Percentiles rank a stretch among this genome's conserved stretches.
phyloP scores from a whole-genome alignment of 345 rosid genomes.

The Melastoma malabathricum region DNA sequence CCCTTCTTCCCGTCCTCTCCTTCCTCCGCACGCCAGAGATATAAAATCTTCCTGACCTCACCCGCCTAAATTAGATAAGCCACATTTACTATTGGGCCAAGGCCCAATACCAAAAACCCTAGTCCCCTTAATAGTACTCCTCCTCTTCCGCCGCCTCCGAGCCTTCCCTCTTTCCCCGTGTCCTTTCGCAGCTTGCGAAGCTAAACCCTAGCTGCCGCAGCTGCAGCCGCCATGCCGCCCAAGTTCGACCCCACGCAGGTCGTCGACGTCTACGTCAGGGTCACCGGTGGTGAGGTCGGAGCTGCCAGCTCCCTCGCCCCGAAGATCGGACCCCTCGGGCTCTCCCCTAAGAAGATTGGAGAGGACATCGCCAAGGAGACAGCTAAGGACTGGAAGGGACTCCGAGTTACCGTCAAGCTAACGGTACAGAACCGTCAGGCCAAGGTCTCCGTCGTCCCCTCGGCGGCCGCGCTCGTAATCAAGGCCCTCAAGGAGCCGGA shows the following conservation, averaged over 20 bases:
- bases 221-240: neutral
- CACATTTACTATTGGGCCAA: too few relatives aligned
- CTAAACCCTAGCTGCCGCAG: too few relatives aligned
- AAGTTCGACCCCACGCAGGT: neutral
- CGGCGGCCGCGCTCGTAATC: constrained; percentile 1
- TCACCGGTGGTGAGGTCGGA: constrained; percentile 1
- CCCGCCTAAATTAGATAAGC: too few relatives aligned
- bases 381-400: too few relatives aligned
- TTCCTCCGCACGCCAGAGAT: too few relatives aligned
- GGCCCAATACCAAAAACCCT: too few relatives aligned
- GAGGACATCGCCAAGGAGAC: too few relatives aligned
- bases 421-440: too few relatives aligned
- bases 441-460: neutral
- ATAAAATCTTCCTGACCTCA: too few relatives aligned
- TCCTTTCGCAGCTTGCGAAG: too few relatives aligned
- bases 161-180: neutral
- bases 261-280: constrained; percentile 3
- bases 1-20: too few relatives aligned
- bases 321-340: constrained; percentile 2
- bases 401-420: too few relatives aligned
- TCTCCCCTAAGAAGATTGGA: neutral
- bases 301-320: neutral
- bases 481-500: constrained; percentile 3
- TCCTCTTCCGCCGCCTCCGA: constrained; percentile 1
- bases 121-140: neutral